A percentile compares a stretch with the other conserved stretches of the same genome.
phyloP scores from a whole-genome alignment of 495 filamentous ascomycete species.

The Xylaria bambusicola region DNA sequence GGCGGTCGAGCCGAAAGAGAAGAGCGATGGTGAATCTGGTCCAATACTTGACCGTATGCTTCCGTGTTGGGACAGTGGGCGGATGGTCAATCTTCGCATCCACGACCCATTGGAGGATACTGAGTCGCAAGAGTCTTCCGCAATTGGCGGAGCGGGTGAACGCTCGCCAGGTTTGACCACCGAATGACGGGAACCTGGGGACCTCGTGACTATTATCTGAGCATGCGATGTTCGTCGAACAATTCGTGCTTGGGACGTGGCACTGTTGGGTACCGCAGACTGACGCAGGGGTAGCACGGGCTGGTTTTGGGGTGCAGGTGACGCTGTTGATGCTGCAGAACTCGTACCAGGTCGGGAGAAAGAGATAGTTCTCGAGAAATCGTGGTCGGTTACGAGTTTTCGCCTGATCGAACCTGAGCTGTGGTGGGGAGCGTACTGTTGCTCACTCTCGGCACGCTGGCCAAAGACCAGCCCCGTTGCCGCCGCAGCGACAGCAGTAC shows the following conservation, averaged over 20 bases:
- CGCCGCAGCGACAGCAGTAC: conserved; percentile 61
- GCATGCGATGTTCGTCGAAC: conserved; percentile 37
- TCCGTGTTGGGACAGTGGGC: conserved; percentile 70
- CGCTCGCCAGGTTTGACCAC: conserved; percentile 44
- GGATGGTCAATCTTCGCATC: conserved; percentile 71
- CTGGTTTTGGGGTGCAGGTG: conserved; percentile 19
- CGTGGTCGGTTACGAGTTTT: conserved; percentile 45
- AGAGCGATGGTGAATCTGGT: conserved; percentile 68
- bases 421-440: conserved; percentile 17
- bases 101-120: conserved; percentile 67
- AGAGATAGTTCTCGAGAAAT: conserved; percentile 35
- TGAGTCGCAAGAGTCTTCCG: conserved; percentile 47
- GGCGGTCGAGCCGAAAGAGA: conserved; percentile 69
- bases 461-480: conserved; percentile 58
- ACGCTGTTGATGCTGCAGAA: conserved; percentile 29
- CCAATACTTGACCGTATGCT: conserved; percentile 66
- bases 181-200: conserved; percentile 42
- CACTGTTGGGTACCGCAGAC: conserved; percentile 25
- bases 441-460: conserved; percentile 36
- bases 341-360: conserved; percentile 46
- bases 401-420: conserved; percentile 41
- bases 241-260: conserved; percentile 28
- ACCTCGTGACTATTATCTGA: conserved; percentile 37
- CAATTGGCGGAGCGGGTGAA: conserved; percentile 32
- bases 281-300: conserved; percentile 7